Evolutionary conservation across 2,329 filamentous ascomycete genomes (phyloP).

Genomic region (Simplicillium aogashimaense): DNA sequence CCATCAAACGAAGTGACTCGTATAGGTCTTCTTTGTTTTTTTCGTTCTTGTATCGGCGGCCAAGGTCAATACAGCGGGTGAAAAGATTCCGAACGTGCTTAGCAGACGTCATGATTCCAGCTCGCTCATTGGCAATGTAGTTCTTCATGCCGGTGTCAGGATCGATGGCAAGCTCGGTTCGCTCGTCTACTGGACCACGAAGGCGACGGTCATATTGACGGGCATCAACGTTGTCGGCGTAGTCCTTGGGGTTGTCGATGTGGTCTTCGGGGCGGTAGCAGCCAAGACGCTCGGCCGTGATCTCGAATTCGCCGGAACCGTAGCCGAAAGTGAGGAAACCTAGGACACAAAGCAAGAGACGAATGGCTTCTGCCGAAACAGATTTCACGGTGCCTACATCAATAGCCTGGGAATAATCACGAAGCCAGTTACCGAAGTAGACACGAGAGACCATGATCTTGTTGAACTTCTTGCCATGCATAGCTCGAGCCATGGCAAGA

Average conservation of each 20-base stretch:
- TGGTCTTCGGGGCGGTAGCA: slow-evolving; percentile 66
- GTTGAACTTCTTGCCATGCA: slow-evolving; percentile 67
- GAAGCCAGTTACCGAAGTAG: slow-evolving; percentile 95
- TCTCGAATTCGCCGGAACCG: slow-evolving; percentile 71
- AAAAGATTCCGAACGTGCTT: slow-evolving; percentile 68
- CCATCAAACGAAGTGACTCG: slow-evolving; percentile 77
- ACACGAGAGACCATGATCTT: slow-evolving; percentile 82
- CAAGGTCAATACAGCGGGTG: slow-evolving; percentile 65
- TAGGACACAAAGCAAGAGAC: slow-evolving; percentile 78
- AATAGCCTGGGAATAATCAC: slow-evolving; percentile 87
- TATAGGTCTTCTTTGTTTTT: slow-evolving; percentile 63
- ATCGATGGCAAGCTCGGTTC: slow-evolving; percentile 70
- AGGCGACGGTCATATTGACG: slow-evolving; percentile 72
- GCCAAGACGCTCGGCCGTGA: slow-evolving; percentile 65
- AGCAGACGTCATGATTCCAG: slow-evolving; percentile 73
- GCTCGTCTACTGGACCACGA: slow-evolving; percentile 72
- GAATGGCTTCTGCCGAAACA: slow-evolving; percentile 83
- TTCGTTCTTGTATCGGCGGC: slow-evolving; percentile 53
- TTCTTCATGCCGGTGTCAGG: slow-evolving; percentile 73
- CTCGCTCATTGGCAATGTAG: slow-evolving; percentile 81
- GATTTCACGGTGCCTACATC: slow-evolving; percentile 88
- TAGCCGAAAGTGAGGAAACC: slow-evolving; percentile 71
- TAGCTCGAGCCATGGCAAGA: slow-evolving; percentile 46
- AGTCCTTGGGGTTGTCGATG: slow-evolving; percentile 71
- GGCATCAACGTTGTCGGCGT: slow-evolving; percentile 82